phyloP scores from a whole-genome alignment of 345 rosid species.

The Moricandia moricandioides region DNA sequence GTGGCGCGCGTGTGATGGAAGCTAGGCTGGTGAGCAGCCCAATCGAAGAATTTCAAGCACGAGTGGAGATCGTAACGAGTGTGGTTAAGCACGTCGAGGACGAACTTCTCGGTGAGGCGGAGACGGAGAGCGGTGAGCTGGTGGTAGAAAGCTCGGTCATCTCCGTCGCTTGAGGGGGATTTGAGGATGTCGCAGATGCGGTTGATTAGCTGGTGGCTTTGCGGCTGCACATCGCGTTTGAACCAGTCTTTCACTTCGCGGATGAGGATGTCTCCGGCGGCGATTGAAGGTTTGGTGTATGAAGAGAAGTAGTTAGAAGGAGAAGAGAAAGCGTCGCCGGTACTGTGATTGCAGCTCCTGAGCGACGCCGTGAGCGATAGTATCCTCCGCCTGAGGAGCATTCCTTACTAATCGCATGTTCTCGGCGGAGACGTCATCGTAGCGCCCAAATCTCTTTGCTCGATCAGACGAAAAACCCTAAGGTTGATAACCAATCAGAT shows the following conservation, averaged over 20 bases:
- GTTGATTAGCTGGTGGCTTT: constrained; percentile 31
- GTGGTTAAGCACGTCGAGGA: constrained; percentile 56
- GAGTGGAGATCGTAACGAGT: constrained; percentile 52
- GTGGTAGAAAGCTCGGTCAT: constrained; percentile 27
- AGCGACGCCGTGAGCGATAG: constrained; percentile 35
- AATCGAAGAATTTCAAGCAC: constrained; percentile 84
- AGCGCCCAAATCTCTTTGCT: constrained; percentile 6
- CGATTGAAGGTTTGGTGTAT: constrained; percentile 1
- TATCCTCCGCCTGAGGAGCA: constrained; percentile 42
- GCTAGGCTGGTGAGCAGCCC: constrained; percentile 76
- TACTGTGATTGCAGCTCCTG: constrained; percentile 7
- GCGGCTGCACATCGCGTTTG: constrained; percentile 27
- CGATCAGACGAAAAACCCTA: constrained; percentile 25
- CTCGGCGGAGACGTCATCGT: constrained; percentile 30
- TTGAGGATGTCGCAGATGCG: constrained; percentile 45
- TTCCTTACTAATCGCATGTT: constrained; percentile 28
- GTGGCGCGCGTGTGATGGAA: constrained; percentile 65
- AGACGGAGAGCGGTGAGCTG: constrained; percentile 50
- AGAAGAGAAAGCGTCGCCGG: neutral
- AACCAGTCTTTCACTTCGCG: constrained; percentile 64
- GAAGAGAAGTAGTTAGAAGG: neutral
- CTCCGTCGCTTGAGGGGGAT: constrained; percentile 30
- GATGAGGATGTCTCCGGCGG: constrained; percentile 40
- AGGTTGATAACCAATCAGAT: constrained; percentile 12
- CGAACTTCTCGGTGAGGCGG: constrained; percentile 53